Conservation (phyloP, 257 asterid genomes). For the Solanum pimpinellifolium region DNA sequence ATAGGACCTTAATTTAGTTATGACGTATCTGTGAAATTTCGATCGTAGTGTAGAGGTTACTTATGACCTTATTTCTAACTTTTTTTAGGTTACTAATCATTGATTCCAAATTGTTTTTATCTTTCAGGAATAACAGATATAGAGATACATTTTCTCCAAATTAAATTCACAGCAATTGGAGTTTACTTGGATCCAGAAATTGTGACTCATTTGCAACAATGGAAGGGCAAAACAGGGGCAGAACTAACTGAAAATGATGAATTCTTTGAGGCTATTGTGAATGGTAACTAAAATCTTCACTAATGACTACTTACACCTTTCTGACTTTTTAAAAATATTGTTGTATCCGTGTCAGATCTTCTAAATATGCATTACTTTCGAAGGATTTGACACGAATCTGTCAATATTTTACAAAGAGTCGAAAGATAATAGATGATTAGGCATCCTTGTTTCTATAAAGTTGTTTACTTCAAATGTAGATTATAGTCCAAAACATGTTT, state of each 20-base stretch:
- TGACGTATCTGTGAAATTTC: too few species aligned
- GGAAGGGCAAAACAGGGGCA: slow-evolving; percentile 55
- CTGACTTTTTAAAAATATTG: not conserved
- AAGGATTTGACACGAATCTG: not conserved
- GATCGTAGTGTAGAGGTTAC: too few species aligned
- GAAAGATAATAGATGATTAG: not conserved
- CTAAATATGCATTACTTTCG: not conserved
- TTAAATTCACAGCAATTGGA: slow-evolving; percentile 92
- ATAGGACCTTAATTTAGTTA: too few species aligned
- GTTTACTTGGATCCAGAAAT: slow-evolving; percentile 74
- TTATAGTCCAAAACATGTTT: not conserved
- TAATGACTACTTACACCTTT: not conserved
- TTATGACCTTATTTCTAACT: too few species aligned
- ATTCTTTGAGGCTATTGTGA: slow-evolving; percentile 39
- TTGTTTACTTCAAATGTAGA: not conserved
- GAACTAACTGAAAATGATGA: slow-evolving; percentile 54
- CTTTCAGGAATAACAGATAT: slow-evolving; percentile 74
- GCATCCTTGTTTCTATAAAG: not conserved
- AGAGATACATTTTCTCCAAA: slow-evolving; percentile 92
- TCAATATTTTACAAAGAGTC: not conserved
- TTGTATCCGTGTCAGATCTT: not conserved
- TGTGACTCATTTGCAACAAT: slow-evolving; percentile 39
- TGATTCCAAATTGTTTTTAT: not conserved
- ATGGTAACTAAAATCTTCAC: slow-evolving; percentile 27
- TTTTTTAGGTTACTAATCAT: not conserved